Percentiles rank a stretch among this genome's conserved stretches.
Evolutionary conservation across 192 early-diverging fungal species (phyloP).

Genomic region (Cetraspora pellucida): DNA sequence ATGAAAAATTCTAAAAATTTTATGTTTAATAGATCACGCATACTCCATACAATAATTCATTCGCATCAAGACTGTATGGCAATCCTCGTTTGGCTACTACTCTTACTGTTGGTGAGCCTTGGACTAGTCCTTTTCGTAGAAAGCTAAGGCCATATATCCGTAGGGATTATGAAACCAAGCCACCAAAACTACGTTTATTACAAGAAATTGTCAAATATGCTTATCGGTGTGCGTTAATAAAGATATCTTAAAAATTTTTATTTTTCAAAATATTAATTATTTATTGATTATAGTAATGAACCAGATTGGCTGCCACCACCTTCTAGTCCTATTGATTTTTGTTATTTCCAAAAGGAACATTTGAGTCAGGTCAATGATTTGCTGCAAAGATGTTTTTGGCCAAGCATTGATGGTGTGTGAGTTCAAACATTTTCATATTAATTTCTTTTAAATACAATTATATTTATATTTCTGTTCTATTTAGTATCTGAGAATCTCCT

Average conservation of each 20-base stretch:
- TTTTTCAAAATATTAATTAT: constrained; percentile 11
- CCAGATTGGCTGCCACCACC: constrained; percentile 7
- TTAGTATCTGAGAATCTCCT: constrained; percentile 78
- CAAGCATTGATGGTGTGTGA: constrained; percentile 74
- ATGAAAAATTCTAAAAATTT: constrained; percentile 35
- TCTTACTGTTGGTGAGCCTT: constrained; percentile 56
- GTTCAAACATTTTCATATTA: background rate
- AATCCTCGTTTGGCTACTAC: constrained; percentile 55
- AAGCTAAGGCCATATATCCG: constrained; percentile 82
- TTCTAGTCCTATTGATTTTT: constrained; percentile 71
- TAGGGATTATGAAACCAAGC: constrained; percentile 62
- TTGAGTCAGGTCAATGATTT: constrained; percentile 75
- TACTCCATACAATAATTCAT: constrained; percentile 72
- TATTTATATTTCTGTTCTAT: background rate
- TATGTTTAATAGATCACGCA: constrained; percentile 43
- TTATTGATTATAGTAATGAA: constrained; percentile 29
- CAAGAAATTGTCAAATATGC: constrained; percentile 47
- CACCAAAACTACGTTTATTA: constrained; percentile 51
- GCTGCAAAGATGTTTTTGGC: constrained; percentile 82
- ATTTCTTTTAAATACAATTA: background rate
- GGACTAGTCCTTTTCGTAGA: constrained; percentile 72
- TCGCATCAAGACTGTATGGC: constrained; percentile 75
- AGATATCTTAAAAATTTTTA: constrained; percentile 25
- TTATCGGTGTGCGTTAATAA: constrained; percentile 39
- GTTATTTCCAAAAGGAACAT: constrained; percentile 72